Evolutionary conservation across 805 yeast species (phyloP).

Genomic region (Starmerella sirachaensis): DNA sequence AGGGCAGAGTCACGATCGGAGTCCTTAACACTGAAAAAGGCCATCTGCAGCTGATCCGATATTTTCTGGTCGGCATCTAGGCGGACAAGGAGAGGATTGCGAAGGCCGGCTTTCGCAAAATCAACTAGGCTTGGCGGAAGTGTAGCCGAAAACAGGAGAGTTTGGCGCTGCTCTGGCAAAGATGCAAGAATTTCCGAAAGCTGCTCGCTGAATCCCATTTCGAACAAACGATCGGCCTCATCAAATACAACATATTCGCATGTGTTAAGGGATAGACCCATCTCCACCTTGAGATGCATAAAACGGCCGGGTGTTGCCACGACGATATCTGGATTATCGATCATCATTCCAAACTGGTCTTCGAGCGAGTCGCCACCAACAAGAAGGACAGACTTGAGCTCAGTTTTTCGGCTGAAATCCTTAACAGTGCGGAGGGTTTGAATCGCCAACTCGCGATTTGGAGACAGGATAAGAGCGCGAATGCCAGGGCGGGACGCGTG

Average conservation of each 20-base stretch:
- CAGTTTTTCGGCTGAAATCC: constrained; percentile 77
- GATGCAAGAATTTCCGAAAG: constrained; percentile 77
- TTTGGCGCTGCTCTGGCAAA: constrained; percentile 72
- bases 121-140: constrained; percentile 85
- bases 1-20: constrained; percentile 85
- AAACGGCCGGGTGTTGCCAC: constrained; percentile 98
- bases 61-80: constrained; percentile 86
- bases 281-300: constrained; percentile 87
- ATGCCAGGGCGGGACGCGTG: constrained; percentile 46
- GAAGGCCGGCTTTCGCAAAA: constrained; percentile 92
- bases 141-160: constrained; percentile 87
- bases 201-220: constrained; percentile 92
- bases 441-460: constrained; percentile 90
- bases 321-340: constrained; percentile 85
- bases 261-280: constrained; percentile 71
- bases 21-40: constrained; percentile 66
- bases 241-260: constrained; percentile 89
- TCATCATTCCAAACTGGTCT: constrained; percentile 87
- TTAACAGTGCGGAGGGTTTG: constrained; percentile 83
- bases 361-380: constrained; percentile 99
- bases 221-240: constrained; percentile 94
- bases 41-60: constrained; percentile 83
- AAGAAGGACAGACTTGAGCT: constrained; percentile 62
- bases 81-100: constrained; percentile 84
- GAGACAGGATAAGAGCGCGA: constrained; percentile 79